A percentile compares a stretch with the other conserved stretches of the same genome.
Evolutionary conservation across 768 basidiomycete genomes (phyloP).

Genomic region (Pisolithus microcarpus): DNA sequence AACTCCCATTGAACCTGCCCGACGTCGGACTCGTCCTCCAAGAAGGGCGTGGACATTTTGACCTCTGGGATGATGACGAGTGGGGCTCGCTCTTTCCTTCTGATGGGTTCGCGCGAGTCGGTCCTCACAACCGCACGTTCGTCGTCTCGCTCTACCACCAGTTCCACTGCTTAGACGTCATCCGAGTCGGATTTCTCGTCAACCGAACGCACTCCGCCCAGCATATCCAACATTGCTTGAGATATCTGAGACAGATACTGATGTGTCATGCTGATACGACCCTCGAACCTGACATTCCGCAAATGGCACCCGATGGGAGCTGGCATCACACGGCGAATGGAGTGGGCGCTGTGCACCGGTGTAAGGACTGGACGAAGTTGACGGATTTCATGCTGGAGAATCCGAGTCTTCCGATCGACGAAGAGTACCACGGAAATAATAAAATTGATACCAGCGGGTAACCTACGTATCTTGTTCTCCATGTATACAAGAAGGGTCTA

Average conservation of each 20-base stretch:
- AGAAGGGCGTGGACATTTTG: constrained; percentile 21
- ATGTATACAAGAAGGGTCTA: background rate
- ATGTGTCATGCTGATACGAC: constrained; percentile 34
- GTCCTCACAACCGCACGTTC: constrained; percentile 28
- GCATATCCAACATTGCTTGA: constrained; percentile 33
- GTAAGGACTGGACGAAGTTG: constrained; percentile 29
- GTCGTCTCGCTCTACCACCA: constrained; percentile 40
- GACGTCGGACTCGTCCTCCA: constrained; percentile 22
- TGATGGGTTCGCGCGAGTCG: constrained; percentile 29
- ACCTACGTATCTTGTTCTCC: background rate
- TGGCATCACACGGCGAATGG: constrained; percentile 25
- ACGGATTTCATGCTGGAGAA: constrained; percentile 23
- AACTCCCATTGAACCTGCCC: constrained; percentile 26
- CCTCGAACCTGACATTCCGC: constrained; percentile 28
- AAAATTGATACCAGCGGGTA: background rate
- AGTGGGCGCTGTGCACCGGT: constrained; percentile 25
- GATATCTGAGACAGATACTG: constrained; percentile 33
- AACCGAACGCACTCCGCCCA: constrained; percentile 16
- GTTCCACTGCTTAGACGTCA: constrained; percentile 39
- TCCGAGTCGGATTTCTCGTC: constrained; percentile 24
- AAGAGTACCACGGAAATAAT: background rate
- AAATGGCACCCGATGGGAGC: constrained; percentile 12
- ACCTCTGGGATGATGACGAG: constrained; percentile 28
- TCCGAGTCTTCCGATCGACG: constrained; percentile 19
- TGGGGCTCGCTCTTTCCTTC: constrained; percentile 31